phyloP scores from a whole-genome alignment of 78 protist genomes.

The Dictyostelium capitatum region DNA sequence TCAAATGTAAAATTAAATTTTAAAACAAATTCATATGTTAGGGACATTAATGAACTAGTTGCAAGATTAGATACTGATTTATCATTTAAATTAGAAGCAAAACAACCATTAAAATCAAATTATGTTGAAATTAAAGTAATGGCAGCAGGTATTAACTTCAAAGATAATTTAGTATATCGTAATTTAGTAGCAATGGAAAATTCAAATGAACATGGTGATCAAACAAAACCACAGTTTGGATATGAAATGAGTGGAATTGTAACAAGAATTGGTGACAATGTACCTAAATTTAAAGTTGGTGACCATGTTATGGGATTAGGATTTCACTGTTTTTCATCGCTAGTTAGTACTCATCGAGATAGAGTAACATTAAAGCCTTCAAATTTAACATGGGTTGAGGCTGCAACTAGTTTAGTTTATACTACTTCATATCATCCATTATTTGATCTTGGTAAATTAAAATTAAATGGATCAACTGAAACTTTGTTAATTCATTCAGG shows the following conservation, averaged over 20 bases:
- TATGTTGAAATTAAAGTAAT: too few relatives aligned
- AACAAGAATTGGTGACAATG: background rate
- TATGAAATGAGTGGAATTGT: background rate
- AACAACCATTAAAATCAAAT: background rate
- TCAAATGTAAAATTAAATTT: background rate
- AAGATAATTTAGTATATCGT: too few relatives aligned
- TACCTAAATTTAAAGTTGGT: slow-evolving; percentile 1
- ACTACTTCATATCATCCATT: background rate
- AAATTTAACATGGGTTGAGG: background rate
- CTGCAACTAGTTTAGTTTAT: background rate
- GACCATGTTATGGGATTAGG: background rate
- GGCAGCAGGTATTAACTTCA: too few relatives aligned
- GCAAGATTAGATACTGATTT: background rate
- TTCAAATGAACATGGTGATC: background rate
- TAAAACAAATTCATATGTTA: background rate
- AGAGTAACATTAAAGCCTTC: background rate
- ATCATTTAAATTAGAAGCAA: background rate
- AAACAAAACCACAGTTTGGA: background rate
- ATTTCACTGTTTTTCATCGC: background rate
- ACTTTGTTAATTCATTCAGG: background rate
- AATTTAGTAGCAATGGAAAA: background rate
- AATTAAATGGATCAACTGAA: background rate
- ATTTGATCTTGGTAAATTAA: background rate
- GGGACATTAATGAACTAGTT: background rate
- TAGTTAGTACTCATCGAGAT: background rate